Conservation (phyloP, 805 yeast genomes). For the Metschnikowia chrysomelidarum region DNA sequence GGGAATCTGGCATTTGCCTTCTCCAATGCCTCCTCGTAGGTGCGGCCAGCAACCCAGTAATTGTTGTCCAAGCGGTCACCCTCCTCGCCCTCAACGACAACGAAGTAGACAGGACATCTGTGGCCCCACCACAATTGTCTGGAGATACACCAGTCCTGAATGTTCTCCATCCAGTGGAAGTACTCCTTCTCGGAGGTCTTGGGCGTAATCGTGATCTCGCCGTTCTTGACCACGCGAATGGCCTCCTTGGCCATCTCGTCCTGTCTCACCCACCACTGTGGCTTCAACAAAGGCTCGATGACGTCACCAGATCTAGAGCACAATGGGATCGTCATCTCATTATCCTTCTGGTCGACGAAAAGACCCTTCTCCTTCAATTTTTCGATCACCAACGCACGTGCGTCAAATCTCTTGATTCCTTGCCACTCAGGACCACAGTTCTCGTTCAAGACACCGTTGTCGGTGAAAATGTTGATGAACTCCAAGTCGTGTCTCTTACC, state of each 20-base stretch:
- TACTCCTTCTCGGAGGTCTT: constrained; percentile 89
- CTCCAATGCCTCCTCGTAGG: constrained; percentile 73
- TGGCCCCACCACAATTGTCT: constrained; percentile 95
- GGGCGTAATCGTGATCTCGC: constrained; percentile 80
- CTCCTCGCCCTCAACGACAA: constrained; percentile 72
- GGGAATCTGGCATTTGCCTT: constrained; percentile 80
- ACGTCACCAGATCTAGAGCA: constrained; percentile 97
- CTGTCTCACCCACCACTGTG: constrained; percentile 99
- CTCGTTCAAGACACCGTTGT: constrained; percentile 87
- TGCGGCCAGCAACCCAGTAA: constrained; percentile 91
- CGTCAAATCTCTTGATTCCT: constrained; percentile 93
- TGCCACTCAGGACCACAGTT: constrained; percentile 85
- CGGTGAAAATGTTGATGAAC: constrained; percentile 85
- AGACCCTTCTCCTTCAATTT: constrained; percentile 71
- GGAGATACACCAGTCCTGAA: constrained; percentile 99
- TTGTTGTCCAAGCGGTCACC: constrained; percentile 60
- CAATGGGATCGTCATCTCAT: constrained; percentile 91
- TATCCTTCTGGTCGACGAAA: constrained; percentile 81
- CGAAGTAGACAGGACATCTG: constrained; percentile 94
- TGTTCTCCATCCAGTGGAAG: constrained; percentile 91
- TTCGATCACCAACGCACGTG: constrained; percentile 81
- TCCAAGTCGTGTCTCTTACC: constrained; percentile 93
- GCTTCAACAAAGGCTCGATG: constrained; percentile 94
- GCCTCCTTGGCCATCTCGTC: constrained; percentile 85
- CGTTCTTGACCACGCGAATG: constrained; percentile 77